Evolutionary conservation across 2,329 filamentous ascomycete species (phyloP), one percentile per base, ranked within the genome.

Genomic region (Fusarium scirpi): DNA sequence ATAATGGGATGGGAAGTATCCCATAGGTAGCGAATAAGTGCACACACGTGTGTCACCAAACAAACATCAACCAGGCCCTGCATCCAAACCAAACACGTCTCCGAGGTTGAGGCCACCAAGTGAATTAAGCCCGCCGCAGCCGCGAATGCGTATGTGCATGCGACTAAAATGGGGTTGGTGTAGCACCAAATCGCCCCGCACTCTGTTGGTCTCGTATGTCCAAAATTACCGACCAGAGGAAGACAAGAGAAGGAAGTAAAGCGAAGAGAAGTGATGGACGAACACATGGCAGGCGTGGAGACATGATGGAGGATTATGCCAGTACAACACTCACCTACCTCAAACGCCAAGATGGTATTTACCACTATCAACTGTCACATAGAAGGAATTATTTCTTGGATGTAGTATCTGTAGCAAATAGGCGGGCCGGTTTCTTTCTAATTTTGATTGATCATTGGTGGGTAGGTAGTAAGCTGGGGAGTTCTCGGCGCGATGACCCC

Each of bases 31-130:
- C 34, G 53, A 58, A 62, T 30, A 66, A 55, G 40, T 66, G 38
- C 52, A 53, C 32, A 46, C 49, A 45, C 58, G 20, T 53, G 45
- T 56, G 55, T 56, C 43, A 46, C 27, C 20, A 27, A 29, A 57
- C 20, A 40, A 64, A 27, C 41, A 48, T n/a, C 24, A 53, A 43
- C n/a, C n/a, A 55, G 22, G 53, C 44, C 38, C 52, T 24, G 13
- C 13, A 30, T 52, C 32, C 55, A n/a, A 54, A 41, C 20, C 27
- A 47, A 47, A 66, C 30, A 41, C 48, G 15, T 22, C 10, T 16
- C 41, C 22, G 32, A 45, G 38, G 43, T 65, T 71, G 65, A 71
- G 60, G 61, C 69, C 68, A 69, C 44, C 55, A 62, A 69, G 30
- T 57, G 46, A 54, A 47, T 51, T 40, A 51, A 48, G 30, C 48